Evolutionary conservation across 441 rosid species (phyloP), one percentile per base, ranked within the genome.

Genomic region (Jatropha podagrica): DNA sequence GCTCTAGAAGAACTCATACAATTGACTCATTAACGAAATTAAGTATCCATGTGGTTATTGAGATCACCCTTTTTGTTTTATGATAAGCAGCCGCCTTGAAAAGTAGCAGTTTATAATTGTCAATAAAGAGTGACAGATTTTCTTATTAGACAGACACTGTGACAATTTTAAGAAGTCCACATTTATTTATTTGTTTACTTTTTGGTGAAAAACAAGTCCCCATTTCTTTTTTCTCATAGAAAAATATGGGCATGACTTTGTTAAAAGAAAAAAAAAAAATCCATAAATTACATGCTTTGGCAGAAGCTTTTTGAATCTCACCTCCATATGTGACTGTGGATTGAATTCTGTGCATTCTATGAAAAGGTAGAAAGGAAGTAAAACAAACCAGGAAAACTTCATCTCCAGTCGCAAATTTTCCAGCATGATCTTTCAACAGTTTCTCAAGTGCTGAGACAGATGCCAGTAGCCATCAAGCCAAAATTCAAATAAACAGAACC

Each of bases 401-500:
- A 78, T 92, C 92, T 68, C 95, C 96, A 15, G 91, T 91, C 0
- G 96, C 93, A 82, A 87, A 89, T 83, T 80, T 88, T 72, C 97
- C 92, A 74, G 96, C 83, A 58, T 74, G 83, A 72, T 74, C 86
- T 71, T 82, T 86, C 69, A 94, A 83, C 66, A 92, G 87, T 83
- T 84, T 84, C 89, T 91, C 97, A 12, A 91, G 90, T 26, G 92
- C 93, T 94, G 86, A 76, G 76, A 83, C 65, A 82, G 56, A 80
- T 26, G 52, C 9, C 41, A 71, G 46, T 27, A 40, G 20, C 51
- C n/a, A 73, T 76, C 54, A 74, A 51, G 56, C 69, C 37, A 37
- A 61, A 67, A 58, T 73, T 63, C 26, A 9, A 68, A n/a, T 42
- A 44, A 69, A 17, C 69, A 59, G 10, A 55, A 73, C 27, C 9